phyloP scores from a whole-genome alignment of 805 yeast genomes.

The Saccharomyces mikatae region DNA sequence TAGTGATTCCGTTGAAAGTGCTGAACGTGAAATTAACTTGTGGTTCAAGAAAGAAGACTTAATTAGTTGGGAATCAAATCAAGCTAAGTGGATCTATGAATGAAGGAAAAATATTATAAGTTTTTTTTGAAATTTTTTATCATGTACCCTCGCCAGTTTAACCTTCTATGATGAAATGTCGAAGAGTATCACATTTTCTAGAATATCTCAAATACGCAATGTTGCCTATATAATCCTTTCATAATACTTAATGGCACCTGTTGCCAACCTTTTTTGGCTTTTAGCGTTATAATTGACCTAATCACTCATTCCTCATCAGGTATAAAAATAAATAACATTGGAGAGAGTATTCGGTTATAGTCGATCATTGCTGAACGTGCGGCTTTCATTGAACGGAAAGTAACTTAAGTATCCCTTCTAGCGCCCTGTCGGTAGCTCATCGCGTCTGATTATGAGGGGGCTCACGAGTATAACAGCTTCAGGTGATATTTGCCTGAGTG shows the following conservation, averaged over 20 bases:
- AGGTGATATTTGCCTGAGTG: not conserved
- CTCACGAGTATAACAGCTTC: not conserved
- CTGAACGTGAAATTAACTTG: constrained; percentile 87
- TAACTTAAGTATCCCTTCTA: not conserved
- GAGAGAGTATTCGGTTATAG: no score
- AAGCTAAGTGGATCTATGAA: constrained; percentile 90
- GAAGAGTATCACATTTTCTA: no score
- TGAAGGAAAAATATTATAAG: constrained; percentile 31
- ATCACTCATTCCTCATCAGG: no score
- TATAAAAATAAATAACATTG: not conserved
- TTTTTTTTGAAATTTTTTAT: not conserved
- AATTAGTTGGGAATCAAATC: constrained; percentile 81
- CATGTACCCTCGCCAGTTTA: not conserved
- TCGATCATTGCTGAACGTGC: not conserved
- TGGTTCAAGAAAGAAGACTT: constrained; percentile 99
- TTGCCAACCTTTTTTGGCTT: no score
- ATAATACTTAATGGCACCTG: no score
- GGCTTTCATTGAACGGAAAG: not conserved
- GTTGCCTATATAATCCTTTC: no score
- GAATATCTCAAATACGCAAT: no score
- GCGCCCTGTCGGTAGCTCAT: not conserved
- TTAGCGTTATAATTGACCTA: no score
- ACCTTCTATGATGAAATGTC: not conserved
- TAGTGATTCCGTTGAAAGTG: constrained; percentile 97
- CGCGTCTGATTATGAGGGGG: not conserved